Evolutionary conservation across 1,284 basidiomycete species (phyloP), one percentile per base, ranked within the genome.

Genomic region (Sanguinoderma infundibulare): DNA sequence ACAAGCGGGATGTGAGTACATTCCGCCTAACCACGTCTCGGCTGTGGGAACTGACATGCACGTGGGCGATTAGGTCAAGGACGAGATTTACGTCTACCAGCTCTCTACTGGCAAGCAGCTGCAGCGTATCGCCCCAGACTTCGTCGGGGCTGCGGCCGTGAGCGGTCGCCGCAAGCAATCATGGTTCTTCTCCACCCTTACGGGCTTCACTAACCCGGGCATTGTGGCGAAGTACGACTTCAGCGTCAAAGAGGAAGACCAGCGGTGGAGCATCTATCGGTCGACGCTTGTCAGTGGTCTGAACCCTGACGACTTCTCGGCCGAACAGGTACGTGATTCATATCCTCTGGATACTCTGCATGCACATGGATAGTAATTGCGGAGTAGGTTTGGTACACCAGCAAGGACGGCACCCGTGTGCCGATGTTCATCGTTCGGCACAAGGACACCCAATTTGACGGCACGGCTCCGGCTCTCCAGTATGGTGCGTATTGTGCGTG

Each of bases 391-490:
- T 94, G 92, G 87, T 94, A 89, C 69, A 73, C 79, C 22, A 89
- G 87, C 75, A 91, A 91, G 73, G 94, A 96, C 70, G 92, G 92
- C 0, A 95, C 92, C 2, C 83, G 81, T 53, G 81, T 96, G 35
- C 93, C 94, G 2, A 94, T 96, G 92, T 96, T 95, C 71, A 83
- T 96, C 60, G 92, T 95, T 32, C 83, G 87, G 53, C 90, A 90
- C 70, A 91, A 91, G 72, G 82, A 81, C 24, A 91, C 89, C 20
- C 78, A 82, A 66, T 80, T 86, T 56, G 90, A 95, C 67, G 93
- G 93, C 9, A 89, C 87, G 0, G 91, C 92, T 0, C 87, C 94
- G 5, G 90, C 86, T 0, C 79, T 94, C 28, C 89, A 94, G 70
- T 96, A 94, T 67, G 92, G 90, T 84, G 70, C 74, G 79, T 72